These are phyloP conservation scores for Xerocomus brunneocitrinus DNA, from an alignment of 768 basidiomycete genomes.

Conservation along the genomic window DNA sequence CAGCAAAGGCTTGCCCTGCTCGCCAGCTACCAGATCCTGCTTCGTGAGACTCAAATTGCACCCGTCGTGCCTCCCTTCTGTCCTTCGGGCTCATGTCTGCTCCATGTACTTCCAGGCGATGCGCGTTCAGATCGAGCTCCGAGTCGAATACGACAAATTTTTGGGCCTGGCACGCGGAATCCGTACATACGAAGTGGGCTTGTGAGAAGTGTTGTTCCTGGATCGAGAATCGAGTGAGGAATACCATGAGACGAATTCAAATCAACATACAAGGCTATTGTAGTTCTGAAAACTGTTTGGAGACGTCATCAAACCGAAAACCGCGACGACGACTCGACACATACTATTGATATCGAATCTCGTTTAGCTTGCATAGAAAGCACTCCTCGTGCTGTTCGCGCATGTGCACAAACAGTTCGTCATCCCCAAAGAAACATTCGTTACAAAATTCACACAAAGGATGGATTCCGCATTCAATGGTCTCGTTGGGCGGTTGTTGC, in stretches of 20 bases:
- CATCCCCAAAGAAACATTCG: constrained; percentile 88
- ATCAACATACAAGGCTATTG: constrained; percentile 54
- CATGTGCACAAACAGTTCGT: constrained; percentile 90
- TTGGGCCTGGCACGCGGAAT: constrained; percentile 67
- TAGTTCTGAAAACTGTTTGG: constrained; percentile 70
- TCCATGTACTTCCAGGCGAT: constrained; percentile 82
- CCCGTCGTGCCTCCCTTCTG: constrained; percentile 60
- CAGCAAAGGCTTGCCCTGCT: constrained; percentile 12
- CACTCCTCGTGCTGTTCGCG: constrained; percentile 94
- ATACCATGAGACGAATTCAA: background rate
- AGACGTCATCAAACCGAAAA: background rate
- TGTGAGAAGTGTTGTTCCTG: constrained; percentile 74
- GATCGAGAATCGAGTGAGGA: constrained; percentile 1
- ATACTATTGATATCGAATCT: constrained; percentile 79
- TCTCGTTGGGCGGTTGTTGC: constrained; percentile 44
- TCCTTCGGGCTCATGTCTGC: constrained; percentile 67
- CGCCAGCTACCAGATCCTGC: background rate
- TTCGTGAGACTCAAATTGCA: constrained; percentile 51
- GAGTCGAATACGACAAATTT: constrained; percentile 96
- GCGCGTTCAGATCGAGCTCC: constrained; percentile 83
- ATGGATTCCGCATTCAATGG: constrained; percentile 67
- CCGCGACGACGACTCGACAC: background rate
- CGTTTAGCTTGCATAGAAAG: constrained; percentile 86
- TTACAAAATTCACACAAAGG: constrained; percentile 85
- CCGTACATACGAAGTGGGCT: constrained; percentile 75